Conservation (phyloP, 495 filamentous ascomycete species). For the Xeromyces bisporus region DNA sequence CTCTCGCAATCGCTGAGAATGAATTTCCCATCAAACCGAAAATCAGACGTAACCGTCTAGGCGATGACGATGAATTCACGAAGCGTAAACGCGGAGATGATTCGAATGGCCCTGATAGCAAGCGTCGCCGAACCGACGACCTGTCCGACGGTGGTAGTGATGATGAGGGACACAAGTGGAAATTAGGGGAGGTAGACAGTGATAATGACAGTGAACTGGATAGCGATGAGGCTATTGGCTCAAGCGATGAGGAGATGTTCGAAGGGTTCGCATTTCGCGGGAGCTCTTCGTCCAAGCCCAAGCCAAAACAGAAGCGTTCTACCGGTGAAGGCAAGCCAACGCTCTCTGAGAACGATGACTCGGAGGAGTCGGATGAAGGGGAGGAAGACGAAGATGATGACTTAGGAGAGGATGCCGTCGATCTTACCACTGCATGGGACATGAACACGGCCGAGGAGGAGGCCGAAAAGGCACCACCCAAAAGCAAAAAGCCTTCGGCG, state of each 20-base stretch:
- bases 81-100: slow-evolving; percentile 33
- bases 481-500: slow-evolving; percentile 13
- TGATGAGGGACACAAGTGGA: slow-evolving; percentile 81
- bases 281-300: slow-evolving; percentile 38
- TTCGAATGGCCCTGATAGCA: slow-evolving; percentile 30
- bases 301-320: slow-evolving; percentile 15
- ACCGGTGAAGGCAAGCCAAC: slow-evolving; percentile 16
- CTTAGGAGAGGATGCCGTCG: slow-evolving; percentile 71
- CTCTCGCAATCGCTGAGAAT: slow-evolving; percentile 65
- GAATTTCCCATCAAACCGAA: slow-evolving; percentile 34
- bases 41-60: slow-evolving; percentile 39
- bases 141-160: slow-evolving; percentile 43
- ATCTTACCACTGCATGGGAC: slow-evolving; percentile 68
- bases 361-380: slow-evolving; percentile 28
- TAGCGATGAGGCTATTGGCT: slow-evolving; percentile 84
- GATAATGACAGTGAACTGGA: slow-evolving; percentile 76
- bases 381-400: slow-evolving; percentile 38
- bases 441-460: slow-evolving; percentile 39
- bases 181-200: slow-evolving; percentile 52
- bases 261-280: slow-evolving; percentile 59
- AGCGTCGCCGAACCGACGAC: slow-evolving; percentile 23
- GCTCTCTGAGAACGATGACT: slow-evolving; percentile 39
- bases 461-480: slow-evolving; percentile 14
- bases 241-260: slow-evolving; percentile 71
- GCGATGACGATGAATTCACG: slow-evolving; percentile 33